Conservation (phyloP, 1,139 yeast genomes). For the Yamadazyma oceani region DNA sequence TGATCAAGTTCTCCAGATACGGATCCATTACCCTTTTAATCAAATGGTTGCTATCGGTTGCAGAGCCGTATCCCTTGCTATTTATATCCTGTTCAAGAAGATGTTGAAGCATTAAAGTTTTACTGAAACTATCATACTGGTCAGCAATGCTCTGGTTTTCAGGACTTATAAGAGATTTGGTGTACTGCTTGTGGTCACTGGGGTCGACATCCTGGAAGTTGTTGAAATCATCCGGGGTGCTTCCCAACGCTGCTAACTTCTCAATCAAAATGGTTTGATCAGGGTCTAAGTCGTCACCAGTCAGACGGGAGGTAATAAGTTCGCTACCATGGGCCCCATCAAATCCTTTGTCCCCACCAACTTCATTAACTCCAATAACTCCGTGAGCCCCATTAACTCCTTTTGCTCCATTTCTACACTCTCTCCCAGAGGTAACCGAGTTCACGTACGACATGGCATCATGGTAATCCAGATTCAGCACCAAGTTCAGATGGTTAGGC, state of each 20-base stretch:
- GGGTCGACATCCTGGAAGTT: no score
- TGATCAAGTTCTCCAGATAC: conserved; percentile 26
- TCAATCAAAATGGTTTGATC: not conserved
- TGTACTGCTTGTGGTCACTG: no score
- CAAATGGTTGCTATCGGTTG: not conserved
- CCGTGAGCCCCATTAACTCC: no score
- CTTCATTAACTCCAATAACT: no score
- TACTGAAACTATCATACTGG: conserved; percentile 27
- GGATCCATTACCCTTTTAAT: conserved; percentile 32
- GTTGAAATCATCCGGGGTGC: not conserved
- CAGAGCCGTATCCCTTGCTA: not conserved
- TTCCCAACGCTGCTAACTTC: not conserved
- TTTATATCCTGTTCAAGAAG: conserved; percentile 11
- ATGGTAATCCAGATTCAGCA: conserved; percentile 2
- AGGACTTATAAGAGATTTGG: not conserved
- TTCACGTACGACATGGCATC: conserved; percentile 5
- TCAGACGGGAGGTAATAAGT: no score
- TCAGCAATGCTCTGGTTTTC: not conserved
- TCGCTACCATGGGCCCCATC: no score
- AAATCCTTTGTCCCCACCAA: no score
- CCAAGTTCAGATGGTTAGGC: not conserved
- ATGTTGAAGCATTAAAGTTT: conserved; percentile 30
- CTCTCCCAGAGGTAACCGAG: no score
- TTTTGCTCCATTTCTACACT: no score
- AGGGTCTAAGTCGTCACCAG: not conserved